phyloP scores from a whole-genome alignment of 345 rosid genomes.

The Hibiscus trionum region DNA sequence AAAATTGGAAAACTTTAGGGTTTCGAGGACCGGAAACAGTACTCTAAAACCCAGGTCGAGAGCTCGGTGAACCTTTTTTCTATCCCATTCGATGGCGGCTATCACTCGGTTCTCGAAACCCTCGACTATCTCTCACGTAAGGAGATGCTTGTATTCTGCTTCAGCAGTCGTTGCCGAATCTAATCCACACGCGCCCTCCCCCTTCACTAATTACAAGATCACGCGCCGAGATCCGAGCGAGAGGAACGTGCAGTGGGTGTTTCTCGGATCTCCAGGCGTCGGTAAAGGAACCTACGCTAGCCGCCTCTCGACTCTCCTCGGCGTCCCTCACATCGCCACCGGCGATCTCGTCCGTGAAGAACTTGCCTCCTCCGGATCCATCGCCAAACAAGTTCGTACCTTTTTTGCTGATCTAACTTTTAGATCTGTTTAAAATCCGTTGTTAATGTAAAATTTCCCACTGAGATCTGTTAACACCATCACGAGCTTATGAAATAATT shows the following conservation, averaged over 20 bases:
- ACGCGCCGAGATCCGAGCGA: conserved; percentile 38
- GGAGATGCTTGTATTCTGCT: conserved; percentile 22
- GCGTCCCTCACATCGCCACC: conserved; percentile 90
- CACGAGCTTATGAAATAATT: not conserved
- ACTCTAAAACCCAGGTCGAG: not conserved
- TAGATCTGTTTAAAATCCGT: not conserved
- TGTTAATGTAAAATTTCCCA: not conserved
- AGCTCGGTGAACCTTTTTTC: not conserved
- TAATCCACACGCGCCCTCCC: conserved; percentile 8
- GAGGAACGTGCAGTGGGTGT: conserved; percentile 85
- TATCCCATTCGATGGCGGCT: conserved; percentile 38
- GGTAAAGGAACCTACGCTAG: conserved; percentile 98
- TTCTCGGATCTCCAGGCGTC: conserved; percentile 89
- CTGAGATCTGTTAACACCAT: not conserved
- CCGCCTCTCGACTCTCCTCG: conserved; percentile 66
- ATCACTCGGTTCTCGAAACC: conserved; percentile 36
- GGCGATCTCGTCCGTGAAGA: conserved; percentile 95
- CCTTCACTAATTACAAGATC: conserved; percentile 23
- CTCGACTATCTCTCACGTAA: conserved; percentile 19
- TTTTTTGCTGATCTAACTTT: not conserved
- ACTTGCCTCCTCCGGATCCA: conserved; percentile 65
- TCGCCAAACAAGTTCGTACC: conserved; percentile 48
- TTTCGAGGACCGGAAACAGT: not conserved
- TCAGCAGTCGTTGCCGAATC: conserved; percentile 11
- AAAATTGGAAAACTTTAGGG: not conserved